These are phyloP conservation scores for Hylodesmum podocarpum DNA, from an alignment of 306 rosid species.

Conservation along the genomic window DNA sequence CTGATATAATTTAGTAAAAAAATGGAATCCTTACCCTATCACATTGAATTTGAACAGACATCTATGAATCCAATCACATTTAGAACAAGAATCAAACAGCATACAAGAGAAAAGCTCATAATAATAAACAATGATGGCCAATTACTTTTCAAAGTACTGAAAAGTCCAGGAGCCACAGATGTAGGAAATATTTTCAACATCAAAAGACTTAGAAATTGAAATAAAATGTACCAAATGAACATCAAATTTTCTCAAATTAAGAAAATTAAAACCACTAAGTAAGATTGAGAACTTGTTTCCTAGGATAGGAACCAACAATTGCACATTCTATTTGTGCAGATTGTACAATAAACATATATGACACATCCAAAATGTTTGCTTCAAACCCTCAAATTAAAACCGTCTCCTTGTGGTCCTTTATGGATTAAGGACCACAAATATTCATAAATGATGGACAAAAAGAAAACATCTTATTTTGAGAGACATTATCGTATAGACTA, in stretches of 20 bases:
- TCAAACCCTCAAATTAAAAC: neutral
- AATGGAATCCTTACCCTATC: neutral
- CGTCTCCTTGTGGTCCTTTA: neutral
- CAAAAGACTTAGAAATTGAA: conserved; percentile 3
- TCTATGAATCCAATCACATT: neutral
- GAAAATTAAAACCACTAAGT: neutral
- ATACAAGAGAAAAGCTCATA: neutral
- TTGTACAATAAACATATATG: neutral
- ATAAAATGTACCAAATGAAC: neutral
- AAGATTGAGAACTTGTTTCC: neutral
- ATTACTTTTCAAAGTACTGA: neutral
- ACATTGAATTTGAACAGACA: neutral
- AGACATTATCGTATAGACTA: neutral
- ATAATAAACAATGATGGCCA: neutral
- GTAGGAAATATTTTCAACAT: neutral
- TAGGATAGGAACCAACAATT: neutral
- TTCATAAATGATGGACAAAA: neutral
- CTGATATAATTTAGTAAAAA: neutral
- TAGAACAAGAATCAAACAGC: neutral
- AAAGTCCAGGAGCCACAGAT: neutral
- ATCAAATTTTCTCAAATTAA: neutral
- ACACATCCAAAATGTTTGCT: neutral
- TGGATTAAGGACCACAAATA: neutral
- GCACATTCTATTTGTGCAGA: neutral
- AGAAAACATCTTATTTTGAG: neutral